Evolutionary conservation across 345 rosid genomes (phyloP), one percentile per base, ranked within the genome.

Genomic region (Triadica sebifera): DNA sequence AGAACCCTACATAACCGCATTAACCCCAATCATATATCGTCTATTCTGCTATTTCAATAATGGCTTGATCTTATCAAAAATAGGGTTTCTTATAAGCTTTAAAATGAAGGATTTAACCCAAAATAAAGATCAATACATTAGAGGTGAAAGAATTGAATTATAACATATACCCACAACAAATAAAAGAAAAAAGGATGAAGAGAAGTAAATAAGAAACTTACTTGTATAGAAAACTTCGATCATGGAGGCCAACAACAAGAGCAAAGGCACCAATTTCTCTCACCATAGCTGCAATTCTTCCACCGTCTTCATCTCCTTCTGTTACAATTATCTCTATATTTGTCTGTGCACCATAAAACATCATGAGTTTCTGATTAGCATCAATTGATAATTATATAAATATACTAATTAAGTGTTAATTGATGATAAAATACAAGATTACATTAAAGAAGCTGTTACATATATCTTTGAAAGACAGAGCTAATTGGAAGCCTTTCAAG

Each of bases 191-290:
- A 20, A 29, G 34, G 2, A 29, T 29, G 34, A 29, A 29, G 2
- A 29, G 34, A 29, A 29, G 34, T 11, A 1, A n/a, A 57, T 51
- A 55, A 43, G 2, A 15, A 73, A 73, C 87, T 84, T 78, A 89
- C 98, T 70, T 92, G 91, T 94, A 84, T n/a, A 94, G 91, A 77
- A 94, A 94, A 86, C 98, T 94, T 41, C 81, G 84, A 12, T 86
- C 88, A 83, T 94, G 98, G 79, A 94, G 97, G 41, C 98, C 98
- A 58, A 90, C 87, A 55, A 94, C 93, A 67, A 94, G 89, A 16
- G 85, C 82, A n/a, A 86, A 88, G 22, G 98, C 94, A 69, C 94
- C 94, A 61, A 88, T 87, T 79, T 90, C 91, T 70, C 92, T 81
- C n/a, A 90, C 93, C 66, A 85, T 76, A 20, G 86, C 80, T 24